Evolutionary conservation across 129 eudicot genomes (phyloP).

Genomic region (Erigeron canadensis): DNA sequence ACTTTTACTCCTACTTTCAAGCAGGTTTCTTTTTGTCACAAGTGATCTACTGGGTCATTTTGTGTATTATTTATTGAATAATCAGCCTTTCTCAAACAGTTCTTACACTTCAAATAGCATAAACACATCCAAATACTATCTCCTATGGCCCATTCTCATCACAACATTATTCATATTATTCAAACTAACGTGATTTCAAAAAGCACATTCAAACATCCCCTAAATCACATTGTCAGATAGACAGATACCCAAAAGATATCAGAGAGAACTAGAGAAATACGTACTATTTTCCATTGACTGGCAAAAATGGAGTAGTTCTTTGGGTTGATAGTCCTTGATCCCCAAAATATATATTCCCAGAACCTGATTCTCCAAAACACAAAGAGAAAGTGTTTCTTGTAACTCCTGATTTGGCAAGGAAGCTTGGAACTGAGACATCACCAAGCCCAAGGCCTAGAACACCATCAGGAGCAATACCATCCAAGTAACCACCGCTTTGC

Average conservation of each 20-base stretch:
- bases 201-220: constrained; percentile 2
- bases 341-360: constrained; percentile 90
- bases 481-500: constrained; percentile 93
- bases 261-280: constrained; percentile 19
- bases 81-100: not conserved
- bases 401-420: constrained; percentile 78
- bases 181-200: not conserved
- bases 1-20: not conserved
- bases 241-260: not conserved
- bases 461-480: constrained; percentile 98
- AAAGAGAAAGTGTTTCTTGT: constrained; percentile 70
- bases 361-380: constrained; percentile 80
- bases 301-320: constrained; percentile 66
- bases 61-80: not conserved
- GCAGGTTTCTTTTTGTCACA: not conserved
- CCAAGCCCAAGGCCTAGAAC: constrained; percentile 87
- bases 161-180: not conserved
- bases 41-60: constrained; percentile 1
- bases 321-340: constrained; percentile 74
- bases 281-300: constrained; percentile 68
- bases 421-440: constrained; percentile 80
- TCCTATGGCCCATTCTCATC: not conserved
- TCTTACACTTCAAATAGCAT: not conserved
- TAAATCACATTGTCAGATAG: not conserved
- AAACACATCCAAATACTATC: constrained; percentile 10